Evolutionary conservation across 1,139 yeast genomes (phyloP).

Genomic region (Pichia sp.): DNA sequence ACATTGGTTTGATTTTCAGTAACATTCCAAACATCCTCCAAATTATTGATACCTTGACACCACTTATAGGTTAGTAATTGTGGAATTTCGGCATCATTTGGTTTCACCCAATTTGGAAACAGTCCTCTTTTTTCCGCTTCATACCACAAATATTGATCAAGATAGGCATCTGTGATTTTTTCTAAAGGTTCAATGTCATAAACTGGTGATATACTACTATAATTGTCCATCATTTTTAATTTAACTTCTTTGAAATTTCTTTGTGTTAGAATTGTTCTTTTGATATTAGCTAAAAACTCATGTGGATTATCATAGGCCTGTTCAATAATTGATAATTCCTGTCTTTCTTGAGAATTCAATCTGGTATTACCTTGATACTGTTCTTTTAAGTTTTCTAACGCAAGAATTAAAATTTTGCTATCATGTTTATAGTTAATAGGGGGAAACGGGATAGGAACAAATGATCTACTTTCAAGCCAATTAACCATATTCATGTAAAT

Average conservation of each 20-base stretch:
- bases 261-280: slow-evolving; percentile 77
- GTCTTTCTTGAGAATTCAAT: slow-evolving; percentile 80
- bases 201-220: slow-evolving; percentile 77
- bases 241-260: slow-evolving; percentile 88
- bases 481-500: slow-evolving; percentile 82
- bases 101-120: slow-evolving; percentile 96
- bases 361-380: slow-evolving; percentile 77
- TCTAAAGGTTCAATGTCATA: slow-evolving; percentile 87
- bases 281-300: slow-evolving; percentile 79
- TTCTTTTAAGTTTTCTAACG: slow-evolving; percentile 83
- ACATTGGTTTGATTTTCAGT: slow-evolving; percentile 72
- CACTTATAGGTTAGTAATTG: slow-evolving; percentile 89
- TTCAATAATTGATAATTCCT: slow-evolving; percentile 87
- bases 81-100: slow-evolving; percentile 89
- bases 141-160: slow-evolving; percentile 94
- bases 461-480: slow-evolving; percentile 85
- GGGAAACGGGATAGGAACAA: slow-evolving; percentile 89
- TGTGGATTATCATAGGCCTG: slow-evolving; percentile 97
- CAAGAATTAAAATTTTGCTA: slow-evolving; percentile 80
- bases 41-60: slow-evolving; percentile 89
- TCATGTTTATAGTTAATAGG: slow-evolving; percentile 90
- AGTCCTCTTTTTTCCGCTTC: slow-evolving; percentile 83
- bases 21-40: slow-evolving; percentile 72
- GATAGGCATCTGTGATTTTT: slow-evolving; percentile 91
- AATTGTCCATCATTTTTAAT: slow-evolving; percentile 88